Base-by-base conservation (phyloP, 225 moss, liverwort and hornwort genomes). In the Polytrichum commune region DNA sequence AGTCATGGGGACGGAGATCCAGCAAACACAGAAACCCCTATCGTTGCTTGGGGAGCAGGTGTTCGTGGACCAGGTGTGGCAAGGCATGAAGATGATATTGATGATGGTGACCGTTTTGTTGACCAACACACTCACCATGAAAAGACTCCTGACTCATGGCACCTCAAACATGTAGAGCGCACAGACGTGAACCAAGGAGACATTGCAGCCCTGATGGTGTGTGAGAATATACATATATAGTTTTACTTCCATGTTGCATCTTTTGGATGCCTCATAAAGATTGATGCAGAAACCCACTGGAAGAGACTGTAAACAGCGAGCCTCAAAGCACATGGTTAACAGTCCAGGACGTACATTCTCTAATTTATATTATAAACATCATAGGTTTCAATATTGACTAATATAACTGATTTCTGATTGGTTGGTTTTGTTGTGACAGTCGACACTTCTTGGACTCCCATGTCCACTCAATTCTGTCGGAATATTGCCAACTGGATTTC, bases 1-100 rank as follows among this genome's bases (percentile, higher is more conserved):
- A 98, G 97, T 85, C 97, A 98, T 61, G 97, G 97, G 66, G 97
- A 98, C 84, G 94, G 97, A 68, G 97, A 98, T 71, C 97, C 97
- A 75, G 92, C 91, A 75, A 89, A 88, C 73, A 98, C 97, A 32
- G 92, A 94, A 84, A 91, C 91, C 10, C 97, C 97, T 53, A 84
- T 98, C 71, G 94, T 98, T 75, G 97, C 82, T 25, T 98, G 97
- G 97, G 97, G 97, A 54, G 88, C 97, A 77, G 97, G 97, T 56
- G 82, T 98, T 69, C 84, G 94, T 73, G 90, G 85, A 76, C 94
- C 97, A 54, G 88, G 86, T 72, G 53, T 65, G 69, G 81, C 91
- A 53, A 85, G 76, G 29, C 83, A 88, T 30, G 89, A 88, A 69
- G 92, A 89, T 70, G 83, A 85, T 70, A 60, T 73, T 20, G 88